Evolutionary conservation across 768 basidiomycete species (phyloP).

Genomic region (Saitozyma podzolica): DNA sequence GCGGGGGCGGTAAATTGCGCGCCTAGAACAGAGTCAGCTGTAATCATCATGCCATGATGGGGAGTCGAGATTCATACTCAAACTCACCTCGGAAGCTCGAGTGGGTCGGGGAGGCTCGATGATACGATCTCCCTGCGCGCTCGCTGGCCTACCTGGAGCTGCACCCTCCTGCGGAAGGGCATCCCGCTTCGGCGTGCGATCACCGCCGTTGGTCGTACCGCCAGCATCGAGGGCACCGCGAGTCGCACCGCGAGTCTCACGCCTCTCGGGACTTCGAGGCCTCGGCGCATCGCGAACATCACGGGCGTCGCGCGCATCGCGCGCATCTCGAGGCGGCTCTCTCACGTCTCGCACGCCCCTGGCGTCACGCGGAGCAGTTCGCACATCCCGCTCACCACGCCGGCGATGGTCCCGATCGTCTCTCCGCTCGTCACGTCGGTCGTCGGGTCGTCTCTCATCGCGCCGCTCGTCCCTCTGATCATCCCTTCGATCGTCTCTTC

Average conservation of each 20-base stretch:
- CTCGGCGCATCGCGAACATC: conserved; percentile 5
- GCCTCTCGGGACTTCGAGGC: conserved; percentile 9
- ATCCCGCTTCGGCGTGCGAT: conserved; percentile 35
- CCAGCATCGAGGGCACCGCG: neutral
- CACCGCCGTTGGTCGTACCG: conserved; percentile 11
- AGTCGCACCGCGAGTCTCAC: neutral
- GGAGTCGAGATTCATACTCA: neutral
- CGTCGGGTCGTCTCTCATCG: conserved; percentile 1
- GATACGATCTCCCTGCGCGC: conserved; percentile 23
- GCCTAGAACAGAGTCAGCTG: neutral
- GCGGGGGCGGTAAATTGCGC: neutral
- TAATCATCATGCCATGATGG: neutral
- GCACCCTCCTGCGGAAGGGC: conserved; percentile 16
- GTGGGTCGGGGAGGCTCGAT: conserved; percentile 30
- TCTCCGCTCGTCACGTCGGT: neutral
- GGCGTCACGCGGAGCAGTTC: conserved; percentile 4
- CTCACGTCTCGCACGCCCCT: conserved; percentile 1
- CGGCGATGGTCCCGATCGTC: conserved; percentile 10
- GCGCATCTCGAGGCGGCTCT: neutral
- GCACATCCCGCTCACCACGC: neutral
- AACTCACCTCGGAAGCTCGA: conserved; percentile 21
- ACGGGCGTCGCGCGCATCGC: too few relatives aligned
- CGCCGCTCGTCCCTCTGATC: neutral
- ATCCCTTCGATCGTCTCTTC: conserved; percentile 54
- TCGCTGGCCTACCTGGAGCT: neutral